phyloP scores from a whole-genome alignment of 1,284 basidiomycete genomes.

The Neolentinus lepideus region DNA sequence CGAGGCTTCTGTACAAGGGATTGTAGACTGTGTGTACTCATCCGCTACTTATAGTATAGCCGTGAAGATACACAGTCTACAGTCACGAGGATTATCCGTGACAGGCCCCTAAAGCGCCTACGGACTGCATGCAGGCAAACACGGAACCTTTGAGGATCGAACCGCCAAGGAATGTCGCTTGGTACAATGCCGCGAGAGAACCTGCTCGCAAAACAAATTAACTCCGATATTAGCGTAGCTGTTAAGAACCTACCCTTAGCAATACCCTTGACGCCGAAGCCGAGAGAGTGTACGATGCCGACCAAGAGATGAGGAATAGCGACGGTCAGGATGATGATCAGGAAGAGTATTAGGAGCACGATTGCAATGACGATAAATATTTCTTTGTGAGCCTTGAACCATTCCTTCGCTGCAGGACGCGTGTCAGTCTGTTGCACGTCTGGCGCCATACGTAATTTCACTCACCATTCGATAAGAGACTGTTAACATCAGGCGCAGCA shows the following conservation, averaged over 20 bases:
- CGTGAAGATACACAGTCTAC: not conserved
- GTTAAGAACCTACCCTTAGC: not conserved
- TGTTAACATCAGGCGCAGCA: too few relatives aligned
- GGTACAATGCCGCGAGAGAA: not conserved
- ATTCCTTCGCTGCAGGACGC: too few relatives aligned
- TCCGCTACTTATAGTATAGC: too few relatives aligned
- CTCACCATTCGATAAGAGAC: too few relatives aligned
- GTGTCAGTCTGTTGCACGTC: too few relatives aligned
- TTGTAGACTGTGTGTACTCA: too few relatives aligned
- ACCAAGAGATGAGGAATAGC: not conserved
- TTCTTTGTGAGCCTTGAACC: not conserved
- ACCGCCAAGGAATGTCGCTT: not conserved
- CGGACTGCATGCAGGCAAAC: not conserved
- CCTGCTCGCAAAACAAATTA: not conserved
- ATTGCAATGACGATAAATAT: not conserved
- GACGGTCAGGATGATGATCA: not conserved
- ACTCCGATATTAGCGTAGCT: not conserved
- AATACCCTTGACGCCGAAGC: not conserved
- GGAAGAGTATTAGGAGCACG: too few relatives aligned
- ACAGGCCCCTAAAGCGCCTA: not conserved
- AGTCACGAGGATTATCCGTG: not conserved
- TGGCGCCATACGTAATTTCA: too few relatives aligned
- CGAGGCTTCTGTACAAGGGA: too few relatives aligned
- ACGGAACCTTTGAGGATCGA: not conserved
- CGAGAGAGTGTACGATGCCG: not conserved